Evolutionary conservation across 106 monocot species (phyloP), one percentile per base, ranked within the genome.

Genomic region (Hemerocallis citrina): DNA sequence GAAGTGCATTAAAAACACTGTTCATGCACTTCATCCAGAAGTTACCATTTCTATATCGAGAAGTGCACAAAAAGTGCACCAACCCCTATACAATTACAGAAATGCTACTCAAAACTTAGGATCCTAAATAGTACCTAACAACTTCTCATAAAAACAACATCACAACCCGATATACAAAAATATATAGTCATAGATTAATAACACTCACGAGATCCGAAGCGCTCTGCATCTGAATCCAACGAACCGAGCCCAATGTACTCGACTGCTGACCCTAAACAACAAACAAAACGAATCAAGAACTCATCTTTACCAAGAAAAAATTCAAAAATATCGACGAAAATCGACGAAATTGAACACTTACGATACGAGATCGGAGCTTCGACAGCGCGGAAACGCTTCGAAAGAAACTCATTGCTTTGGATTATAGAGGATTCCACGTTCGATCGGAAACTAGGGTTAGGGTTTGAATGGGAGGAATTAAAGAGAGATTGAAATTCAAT

Each of bases 201-300:
- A 54, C 51, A 64, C 72, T 65, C 64, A 92, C 92, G 46, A 78
- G 72, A 59, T 86, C 83, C 32, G 83, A 72, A 43, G 67, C 72
- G 55, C 80, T 86, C 77, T 86, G 91, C 36, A 83, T 72, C 72
- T 92, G 92, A 57, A 92, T 52, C 83, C 80, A 86, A 59, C 92
- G 66, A 3, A 86, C 76, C 4, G 86, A 83, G 41, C 75, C 78
- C 54, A 81, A 57, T 24, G 77, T 39, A 63, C 67, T 49, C 2
- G 77, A 59, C 67, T 80, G 77, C 29, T 92, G 77, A 15, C 60
- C 78, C 92, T 92, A 68, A n/a, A 63, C 5, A 5, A 3, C 20
- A 36, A 36, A 57, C 39, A 33, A 68, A 45, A 37, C 55, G 1
- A 52, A 52, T 20, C 19, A 40, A 41, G 6, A 40, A 7, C 29